A percentile compares a stretch with the other conserved stretches of the same genome.
These are phyloP conservation scores for Dichomitus squalens DNA, from an alignment of 1,284 basidiomycete species.

Conservation along the genomic window DNA sequence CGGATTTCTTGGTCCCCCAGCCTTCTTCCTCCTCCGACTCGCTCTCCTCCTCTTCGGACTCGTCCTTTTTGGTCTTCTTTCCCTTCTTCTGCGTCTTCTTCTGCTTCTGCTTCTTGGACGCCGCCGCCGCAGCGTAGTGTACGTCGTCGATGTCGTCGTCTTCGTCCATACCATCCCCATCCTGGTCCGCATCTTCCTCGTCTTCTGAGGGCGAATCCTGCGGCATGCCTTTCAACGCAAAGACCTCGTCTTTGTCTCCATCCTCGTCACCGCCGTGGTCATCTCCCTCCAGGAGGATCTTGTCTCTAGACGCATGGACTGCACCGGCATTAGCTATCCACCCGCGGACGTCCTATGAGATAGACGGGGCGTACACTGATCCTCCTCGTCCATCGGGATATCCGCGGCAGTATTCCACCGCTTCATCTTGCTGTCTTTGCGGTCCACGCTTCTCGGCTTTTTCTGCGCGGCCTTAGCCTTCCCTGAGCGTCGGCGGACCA, in stretches of 20 bases:
- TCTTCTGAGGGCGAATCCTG: slow-evolving; percentile 47
- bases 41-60: slow-evolving; percentile 36
- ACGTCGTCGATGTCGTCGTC: slow-evolving; percentile 42
- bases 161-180: slow-evolving; percentile 44
- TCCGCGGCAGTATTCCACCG: slow-evolving; percentile 69
- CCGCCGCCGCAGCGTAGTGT: slow-evolving; percentile 24
- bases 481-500: slow-evolving; percentile 35
- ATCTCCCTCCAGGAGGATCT: slow-evolving; percentile 73
- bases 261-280: slow-evolving; percentile 43
- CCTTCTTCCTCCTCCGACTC: slow-evolving; percentile 61
- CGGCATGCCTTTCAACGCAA: slow-evolving; percentile 57
- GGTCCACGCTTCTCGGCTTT: slow-evolving; percentile 51
- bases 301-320: slow-evolving; percentile 77
- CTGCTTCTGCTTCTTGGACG: slow-evolving; percentile 37
- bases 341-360: neutral
- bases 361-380: slow-evolving; percentile 58
- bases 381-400: slow-evolving; percentile 75
- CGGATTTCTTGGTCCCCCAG: slow-evolving; percentile 79
- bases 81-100: slow-evolving; percentile 35
- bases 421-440: slow-evolving; percentile 52
- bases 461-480: slow-evolving; percentile 28
- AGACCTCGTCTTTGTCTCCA: slow-evolving; percentile 74
- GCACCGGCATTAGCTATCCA: neutral
- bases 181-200: slow-evolving; percentile 44
- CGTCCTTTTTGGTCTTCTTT: slow-evolving; percentile 38